Evolutionary conservation across 1,284 basidiomycete genomes (phyloP), one percentile per base, ranked within the genome.

Genomic region (Sutorius eximius): DNA sequence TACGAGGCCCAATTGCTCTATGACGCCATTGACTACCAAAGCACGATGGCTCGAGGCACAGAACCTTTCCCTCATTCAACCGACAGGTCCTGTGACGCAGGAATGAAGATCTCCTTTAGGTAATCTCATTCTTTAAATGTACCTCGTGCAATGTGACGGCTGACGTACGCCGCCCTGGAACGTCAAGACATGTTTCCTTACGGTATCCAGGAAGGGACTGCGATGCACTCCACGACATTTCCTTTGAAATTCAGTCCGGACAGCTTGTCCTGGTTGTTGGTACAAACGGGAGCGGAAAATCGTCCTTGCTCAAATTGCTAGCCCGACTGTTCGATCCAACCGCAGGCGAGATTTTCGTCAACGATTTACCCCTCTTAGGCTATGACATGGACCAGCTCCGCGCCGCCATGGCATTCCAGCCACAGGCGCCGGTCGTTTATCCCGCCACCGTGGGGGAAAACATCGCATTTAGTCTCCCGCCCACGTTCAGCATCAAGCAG

Each of bases 231-330:
- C 42, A 59, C 1, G 53, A 72, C 11, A 67, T 77, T 15, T 75
- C 74, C 2, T 71, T 81, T 48, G 69, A 65, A 1, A 72, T 82
- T 46, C 56, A 69, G 3, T 68, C 77, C 0, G 80, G 80, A 10
- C 71, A 78, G 46, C 63, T 81, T 4, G 72, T 79, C 29, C 72
- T 80, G 30, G 66, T 82, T 1, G 77, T 78, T 0, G 81, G 81
- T 11, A 59, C 58, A 12, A 80, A 79, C 55, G 80, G 79, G 8
- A 77, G 75, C 56, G 81, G 80, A 27, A 83, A 82, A 60, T 74
- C 76, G 1, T 72, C 79, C 0, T 62, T 79, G 18, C 64, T 80
- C 6, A 79, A 79, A 50, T 65, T 82, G 12, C 58, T 83, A 18
- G 67, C 73, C 3, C 70, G 78, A 3, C 56, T 80, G 0, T 67